phyloP scores from a whole-genome alignment of 2,329 filamentous ascomycete genomes.

The Sporothrix protearum region DNA sequence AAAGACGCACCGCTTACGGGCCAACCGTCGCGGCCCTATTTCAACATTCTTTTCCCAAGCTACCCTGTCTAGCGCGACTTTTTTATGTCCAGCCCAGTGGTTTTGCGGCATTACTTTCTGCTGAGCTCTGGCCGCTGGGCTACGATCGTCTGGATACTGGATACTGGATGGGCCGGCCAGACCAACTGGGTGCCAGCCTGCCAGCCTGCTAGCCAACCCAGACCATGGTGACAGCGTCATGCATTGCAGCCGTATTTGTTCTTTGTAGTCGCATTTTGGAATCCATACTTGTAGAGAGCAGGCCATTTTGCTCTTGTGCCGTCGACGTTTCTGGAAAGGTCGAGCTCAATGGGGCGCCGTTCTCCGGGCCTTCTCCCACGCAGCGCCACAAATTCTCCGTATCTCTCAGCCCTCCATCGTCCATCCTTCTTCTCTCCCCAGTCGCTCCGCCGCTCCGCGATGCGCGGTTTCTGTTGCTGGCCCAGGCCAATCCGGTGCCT shows the following conservation, averaged over 20 bases:
- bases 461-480: conserved; percentile 15
- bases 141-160: background rate
- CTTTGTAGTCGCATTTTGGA: background rate
- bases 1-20: conserved; percentile 18
- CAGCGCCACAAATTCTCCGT: background rate
- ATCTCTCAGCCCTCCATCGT: background rate
- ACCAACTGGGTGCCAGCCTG: no score
- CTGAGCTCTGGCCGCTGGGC: background rate
- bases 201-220: background rate
- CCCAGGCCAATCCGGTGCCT: conserved; percentile 13
- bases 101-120: conserved; percentile 18
- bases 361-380: background rate
- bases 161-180: background rate
- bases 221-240: conserved; percentile 8
- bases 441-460: background rate
- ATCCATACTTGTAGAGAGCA: background rate
- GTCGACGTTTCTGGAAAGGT: background rate
- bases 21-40: conserved; percentile 10
- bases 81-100: background rate
- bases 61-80: background rate
- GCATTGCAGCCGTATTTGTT: conserved; percentile 6
- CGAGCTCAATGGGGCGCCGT: background rate
- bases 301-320: background rate
- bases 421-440: background rate
- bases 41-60: conserved; percentile 3